These are phyloP conservation scores for Trametes sanguinea DNA, from an alignment of 768 basidiomycete species.

Conservation along the genomic window DNA sequence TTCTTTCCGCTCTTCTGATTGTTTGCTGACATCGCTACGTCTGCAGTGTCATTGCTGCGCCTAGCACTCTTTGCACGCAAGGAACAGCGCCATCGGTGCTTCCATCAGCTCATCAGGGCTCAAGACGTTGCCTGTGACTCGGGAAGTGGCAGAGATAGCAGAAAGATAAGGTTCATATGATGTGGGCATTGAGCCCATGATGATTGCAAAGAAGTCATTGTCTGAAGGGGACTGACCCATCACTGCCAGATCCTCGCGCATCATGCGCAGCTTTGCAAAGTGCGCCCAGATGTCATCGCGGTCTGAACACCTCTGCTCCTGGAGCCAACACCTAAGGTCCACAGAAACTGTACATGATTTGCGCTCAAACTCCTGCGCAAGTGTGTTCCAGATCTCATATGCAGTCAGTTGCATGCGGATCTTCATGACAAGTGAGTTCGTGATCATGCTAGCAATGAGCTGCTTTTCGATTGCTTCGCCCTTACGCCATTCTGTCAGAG, in stretches of 20 bases:
- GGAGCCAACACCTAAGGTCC: slow-evolving; percentile 33
- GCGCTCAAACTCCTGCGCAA: slow-evolving; percentile 32
- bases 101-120: slow-evolving; percentile 25
- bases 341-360: slow-evolving; percentile 34
- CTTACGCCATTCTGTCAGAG: slow-evolving; percentile 29
- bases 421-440: slow-evolving; percentile 39
- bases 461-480: slow-evolving; percentile 35
- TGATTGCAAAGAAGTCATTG: slow-evolving; percentile 37
- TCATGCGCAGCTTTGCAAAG: slow-evolving; percentile 33
- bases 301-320: slow-evolving; percentile 33
- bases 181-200: slow-evolving; percentile 37
- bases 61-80: not conserved
- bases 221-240: slow-evolving; percentile 35
- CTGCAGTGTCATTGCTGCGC: not conserved
- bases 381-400: slow-evolving; percentile 32
- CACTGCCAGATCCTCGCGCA: slow-evolving; percentile 37
- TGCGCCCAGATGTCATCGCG: slow-evolving; percentile 36
- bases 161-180: slow-evolving; percentile 38
- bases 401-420: slow-evolving; percentile 28
- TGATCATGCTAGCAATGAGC: slow-evolving; percentile 36
- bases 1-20: not conserved
- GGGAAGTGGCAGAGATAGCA: slow-evolving; percentile 32
- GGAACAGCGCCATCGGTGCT: slow-evolving; percentile 13
- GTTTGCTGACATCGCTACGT: slow-evolving; percentile 1
- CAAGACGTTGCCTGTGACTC: slow-evolving; percentile 27